Evolutionary conservation across 495 filamentous ascomycete genomes (phyloP), one percentile per base, ranked within the genome.

Genomic region (Patellaria atrata): DNA sequence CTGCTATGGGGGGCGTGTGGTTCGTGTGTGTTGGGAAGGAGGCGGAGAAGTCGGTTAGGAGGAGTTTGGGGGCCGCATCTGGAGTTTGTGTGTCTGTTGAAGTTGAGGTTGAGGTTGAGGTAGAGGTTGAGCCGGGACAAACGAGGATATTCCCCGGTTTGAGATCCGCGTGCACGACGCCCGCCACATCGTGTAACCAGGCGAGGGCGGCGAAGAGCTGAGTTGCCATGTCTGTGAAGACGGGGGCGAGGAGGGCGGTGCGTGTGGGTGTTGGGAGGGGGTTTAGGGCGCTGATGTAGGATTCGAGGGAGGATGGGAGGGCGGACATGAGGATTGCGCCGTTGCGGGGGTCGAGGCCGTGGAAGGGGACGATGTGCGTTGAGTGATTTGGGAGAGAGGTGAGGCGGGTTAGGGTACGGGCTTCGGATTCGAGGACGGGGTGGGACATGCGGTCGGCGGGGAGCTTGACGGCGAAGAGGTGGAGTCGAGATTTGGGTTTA

Each of bases 21-120:
- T 44, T 27, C 1, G 39, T 33, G 6, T 17, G 15, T 1, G 20
- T 25, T 2, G 50, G 31, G 19, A 62, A 54, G 0, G 70, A 64
- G n/a, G 72, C 72, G 1, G 71, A 75, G 46, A 76, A 76, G 46
- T 75, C 72, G 10, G 64, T 64, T 30, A 66, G 68, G 1, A 74
- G 47, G 10, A 68, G 63, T 19, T 62, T 51, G 29, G 59, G 57
- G 5, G 38, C 0, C 44, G 56, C 14, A 21, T 9, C 40, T 61
- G 58, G 5, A 30, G 32, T 14, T 33, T 39, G 21, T 28, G 41
- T 21, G 46, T n/a, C n/a, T n/a, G n/a, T n/a, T n/a, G n/a, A n/a
- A n/a, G n/a, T n/a, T n/a, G n/a, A n/a, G n/a, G n/a, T n/a, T n/a
- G n/a, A n/a, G n/a, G n/a, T n/a, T n/a, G n/a, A n/a, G n/a, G n/a